phyloP scores from a whole-genome alignment of 2,329 filamentous ascomycete species.

The Diaporthe nobilis region DNA sequence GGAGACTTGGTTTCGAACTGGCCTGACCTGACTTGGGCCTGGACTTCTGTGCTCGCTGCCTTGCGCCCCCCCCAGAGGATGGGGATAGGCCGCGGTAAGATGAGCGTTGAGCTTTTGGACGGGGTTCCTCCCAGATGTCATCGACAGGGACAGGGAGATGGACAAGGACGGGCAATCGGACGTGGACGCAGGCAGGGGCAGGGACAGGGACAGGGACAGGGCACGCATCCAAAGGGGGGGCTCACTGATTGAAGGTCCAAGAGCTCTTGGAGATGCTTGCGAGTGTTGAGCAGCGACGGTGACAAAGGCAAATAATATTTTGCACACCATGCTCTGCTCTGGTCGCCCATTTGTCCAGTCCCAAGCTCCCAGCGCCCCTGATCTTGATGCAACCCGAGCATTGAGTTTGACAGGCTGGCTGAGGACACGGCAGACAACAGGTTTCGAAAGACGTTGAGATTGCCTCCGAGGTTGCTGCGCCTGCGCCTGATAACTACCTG shows the following conservation, averaged over 20 bases:
- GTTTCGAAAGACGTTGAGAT: background rate
- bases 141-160: background rate
- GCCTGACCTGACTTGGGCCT: background rate
- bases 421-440: constrained; percentile 1
- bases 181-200: background rate
- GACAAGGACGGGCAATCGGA: background rate
- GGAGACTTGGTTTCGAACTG: background rate
- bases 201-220: background rate
- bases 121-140: constrained; percentile 2
- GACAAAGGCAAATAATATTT: constrained; percentile 9
- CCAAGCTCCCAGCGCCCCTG: background rate
- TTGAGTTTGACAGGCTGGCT: constrained; percentile 19
- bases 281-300: background rate
- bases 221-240: background rate
- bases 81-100: background rate
- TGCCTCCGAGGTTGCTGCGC: constrained; percentile 7
- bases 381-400: constrained; percentile 32
- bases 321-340: background rate
- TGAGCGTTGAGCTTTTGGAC: constrained; percentile 8
- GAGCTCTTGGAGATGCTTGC: constrained; percentile 27
- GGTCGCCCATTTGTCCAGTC: constrained; percentile 22
- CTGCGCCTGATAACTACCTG: background rate
- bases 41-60: background rate
- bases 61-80: background rate
- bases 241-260: background rate